Evolutionary conservation across 225 moss, liverwort and hornwort genomes (phyloP).

Genomic region (Straminergon stramineum): DNA sequence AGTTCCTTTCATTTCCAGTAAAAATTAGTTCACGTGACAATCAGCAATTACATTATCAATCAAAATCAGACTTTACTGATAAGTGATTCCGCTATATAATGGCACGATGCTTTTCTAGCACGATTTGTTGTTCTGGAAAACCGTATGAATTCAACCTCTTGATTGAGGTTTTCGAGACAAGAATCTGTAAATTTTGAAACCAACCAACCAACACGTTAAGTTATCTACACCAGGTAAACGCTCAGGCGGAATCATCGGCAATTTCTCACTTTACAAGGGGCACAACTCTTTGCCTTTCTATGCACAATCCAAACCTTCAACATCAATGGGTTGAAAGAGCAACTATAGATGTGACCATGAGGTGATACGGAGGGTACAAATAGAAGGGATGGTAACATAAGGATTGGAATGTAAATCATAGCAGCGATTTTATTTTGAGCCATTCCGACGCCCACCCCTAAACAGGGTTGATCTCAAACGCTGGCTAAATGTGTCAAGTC

Average conservation of each 20-base stretch:
- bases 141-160: not conserved
- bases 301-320: slow-evolving; percentile 18
- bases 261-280: slow-evolving; percentile 29
- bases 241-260: not conserved
- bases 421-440: slow-evolving; percentile 23
- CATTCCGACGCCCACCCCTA: slow-evolving; percentile 47
- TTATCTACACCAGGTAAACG: not conserved
- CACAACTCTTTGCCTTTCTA: slow-evolving; percentile 19
- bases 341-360: slow-evolving; percentile 7
- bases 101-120: not conserved
- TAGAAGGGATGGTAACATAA: not conserved
- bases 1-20: not conserved
- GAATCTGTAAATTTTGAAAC: not conserved
- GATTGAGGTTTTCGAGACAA: not conserved
- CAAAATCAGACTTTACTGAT: not conserved
- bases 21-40: not conserved
- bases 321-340: not conserved
- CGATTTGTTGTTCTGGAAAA: not conserved
- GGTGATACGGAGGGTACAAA: not conserved
- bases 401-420: not conserved
- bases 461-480: slow-evolving; percentile 70
- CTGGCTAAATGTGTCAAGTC: slow-evolving; percentile 66
- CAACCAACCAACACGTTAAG: not conserved
- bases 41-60: not conserved
- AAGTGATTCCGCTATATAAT: not conserved